Conservation (phyloP, 2,329 filamentous ascomycete species). For the Penicillium concentricum region DNA sequence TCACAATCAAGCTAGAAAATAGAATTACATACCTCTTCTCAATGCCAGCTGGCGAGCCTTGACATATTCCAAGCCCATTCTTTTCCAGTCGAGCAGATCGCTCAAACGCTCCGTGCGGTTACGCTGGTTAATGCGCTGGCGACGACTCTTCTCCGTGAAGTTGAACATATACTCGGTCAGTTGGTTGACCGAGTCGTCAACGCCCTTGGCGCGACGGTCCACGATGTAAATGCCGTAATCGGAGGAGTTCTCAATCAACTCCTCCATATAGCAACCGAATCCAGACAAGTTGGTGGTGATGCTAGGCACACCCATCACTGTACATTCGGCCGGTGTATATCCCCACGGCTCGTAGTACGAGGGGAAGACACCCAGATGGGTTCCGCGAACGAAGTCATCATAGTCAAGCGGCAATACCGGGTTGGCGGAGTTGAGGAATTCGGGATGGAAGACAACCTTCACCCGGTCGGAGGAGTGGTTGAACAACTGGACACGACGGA, state of each 20-base stretch:
- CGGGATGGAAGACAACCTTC: slow-evolving; percentile 97
- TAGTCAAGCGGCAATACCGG: slow-evolving; percentile 95
- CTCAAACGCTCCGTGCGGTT: slow-evolving; percentile 94
- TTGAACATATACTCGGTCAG: slow-evolving; percentile 90
- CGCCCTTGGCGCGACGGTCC: slow-evolving; percentile 88
- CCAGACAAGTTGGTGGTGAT: slow-evolving; percentile 98
- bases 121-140: slow-evolving; percentile 97
- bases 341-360: slow-evolving; percentile 99
- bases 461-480: slow-evolving; percentile 93
- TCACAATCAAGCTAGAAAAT: too few relatives aligned
- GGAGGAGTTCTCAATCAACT: slow-evolving; percentile 94
- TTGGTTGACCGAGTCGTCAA: slow-evolving; percentile 97
- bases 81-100: slow-evolving; percentile 96
- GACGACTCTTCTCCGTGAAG: slow-evolving; percentile 86
- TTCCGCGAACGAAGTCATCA: slow-evolving; percentile 96
- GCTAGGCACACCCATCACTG: slow-evolving; percentile 97
- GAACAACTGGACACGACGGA: slow-evolving; percentile 93
- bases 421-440: slow-evolving; percentile 94
- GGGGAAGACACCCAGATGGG: slow-evolving; percentile 90
- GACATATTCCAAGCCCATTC: slow-evolving; percentile 99
- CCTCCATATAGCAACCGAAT: slow-evolving; percentile 99
- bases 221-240: slow-evolving; percentile 99
- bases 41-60: slow-evolving; percentile 93
- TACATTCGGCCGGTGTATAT: slow-evolving; percentile 96
- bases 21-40: slow-evolving; percentile 58